These are phyloP conservation scores for Ogataea ganodermae DNA, from an alignment of 805 yeast species.

Conservation along the genomic window DNA sequence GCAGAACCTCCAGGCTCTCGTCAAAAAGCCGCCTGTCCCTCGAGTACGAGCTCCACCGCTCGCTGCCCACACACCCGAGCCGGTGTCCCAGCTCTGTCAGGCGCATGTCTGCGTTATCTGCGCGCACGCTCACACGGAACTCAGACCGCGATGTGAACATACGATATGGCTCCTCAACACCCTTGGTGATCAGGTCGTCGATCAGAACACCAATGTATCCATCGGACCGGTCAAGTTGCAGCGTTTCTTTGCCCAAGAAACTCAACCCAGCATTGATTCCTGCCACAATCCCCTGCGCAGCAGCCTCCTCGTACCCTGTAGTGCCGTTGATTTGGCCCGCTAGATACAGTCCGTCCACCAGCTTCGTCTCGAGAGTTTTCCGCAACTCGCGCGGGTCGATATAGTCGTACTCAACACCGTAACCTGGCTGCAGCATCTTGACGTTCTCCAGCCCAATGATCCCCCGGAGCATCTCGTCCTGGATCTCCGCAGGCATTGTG, in stretches of 20 bases:
- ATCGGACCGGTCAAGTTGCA: constrained; percentile 70
- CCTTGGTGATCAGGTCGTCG: constrained; percentile 92
- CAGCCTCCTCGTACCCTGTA: constrained; percentile 98
- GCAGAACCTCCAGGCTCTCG: constrained; percentile 47
- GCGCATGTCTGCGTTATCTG: constrained; percentile 92
- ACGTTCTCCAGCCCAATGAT: constrained; percentile 90
- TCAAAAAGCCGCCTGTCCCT: constrained; percentile 48
- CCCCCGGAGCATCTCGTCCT: constrained; percentile 66
- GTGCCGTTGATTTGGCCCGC: constrained; percentile 99
- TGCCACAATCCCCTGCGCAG: constrained; percentile 93
- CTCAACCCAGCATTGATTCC: constrained; percentile 91
- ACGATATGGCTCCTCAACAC: constrained; percentile 95
- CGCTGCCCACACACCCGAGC: constrained; percentile 65
- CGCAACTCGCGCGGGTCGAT: constrained; percentile 89
- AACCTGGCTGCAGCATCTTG: constrained; percentile 90
- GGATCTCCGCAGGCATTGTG: constrained; percentile 95
- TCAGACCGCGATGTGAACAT: constrained; percentile 98
- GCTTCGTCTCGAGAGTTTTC: constrained; percentile 78
- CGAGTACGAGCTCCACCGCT: constrained; percentile 52
- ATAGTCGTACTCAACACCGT: constrained; percentile 98
- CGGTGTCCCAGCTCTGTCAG: constrained; percentile 68
- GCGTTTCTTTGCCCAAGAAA: constrained; percentile 39
- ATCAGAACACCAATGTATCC: constrained; percentile 91
- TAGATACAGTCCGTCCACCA: constrained; percentile 72
- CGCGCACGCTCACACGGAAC: constrained; percentile 83